phyloP scores from a whole-genome alignment of 2,329 filamentous ascomycete genomes.

The Raffaelea albimanens region DNA sequence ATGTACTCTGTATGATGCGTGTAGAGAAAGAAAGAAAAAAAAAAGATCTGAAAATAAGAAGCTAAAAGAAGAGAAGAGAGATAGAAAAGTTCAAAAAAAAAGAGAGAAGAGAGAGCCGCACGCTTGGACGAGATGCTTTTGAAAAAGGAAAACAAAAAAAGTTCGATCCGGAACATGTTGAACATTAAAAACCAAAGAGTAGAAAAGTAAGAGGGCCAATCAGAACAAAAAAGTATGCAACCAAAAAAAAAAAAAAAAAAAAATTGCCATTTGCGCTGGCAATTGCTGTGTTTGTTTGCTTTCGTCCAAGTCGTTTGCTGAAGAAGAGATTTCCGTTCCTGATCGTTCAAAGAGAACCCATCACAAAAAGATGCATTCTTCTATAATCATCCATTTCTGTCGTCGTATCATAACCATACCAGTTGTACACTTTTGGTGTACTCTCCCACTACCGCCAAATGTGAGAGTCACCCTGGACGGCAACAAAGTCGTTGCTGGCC shows the following conservation, averaged over 20 bases:
- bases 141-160: not conserved
- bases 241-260: not conserved
- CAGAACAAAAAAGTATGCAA: not conserved
- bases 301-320: not conserved
- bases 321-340: no score
- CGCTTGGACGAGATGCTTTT: not conserved
- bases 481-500: conserved; percentile 36
- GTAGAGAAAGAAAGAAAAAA: not conserved
- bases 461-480: conserved; percentile 35
- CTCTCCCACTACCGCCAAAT: conserved; percentile 32
- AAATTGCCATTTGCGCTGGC: not conserved
- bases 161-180: not conserved
- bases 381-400: no score
- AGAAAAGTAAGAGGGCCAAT: no score
- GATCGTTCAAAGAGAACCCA: no score
- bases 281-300: not conserved
- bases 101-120: not conserved
- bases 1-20: not conserved
- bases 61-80: not conserved
- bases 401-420: no score
- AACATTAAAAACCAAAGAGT: not conserved
- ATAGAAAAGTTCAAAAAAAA: not conserved
- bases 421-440: no score
- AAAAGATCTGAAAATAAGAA: not conserved
- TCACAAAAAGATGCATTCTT: no score